These are phyloP conservation scores for Simplicillium aogashimaense DNA, from an alignment of 2,329 filamentous ascomycete genomes.

Conservation along the genomic window DNA sequence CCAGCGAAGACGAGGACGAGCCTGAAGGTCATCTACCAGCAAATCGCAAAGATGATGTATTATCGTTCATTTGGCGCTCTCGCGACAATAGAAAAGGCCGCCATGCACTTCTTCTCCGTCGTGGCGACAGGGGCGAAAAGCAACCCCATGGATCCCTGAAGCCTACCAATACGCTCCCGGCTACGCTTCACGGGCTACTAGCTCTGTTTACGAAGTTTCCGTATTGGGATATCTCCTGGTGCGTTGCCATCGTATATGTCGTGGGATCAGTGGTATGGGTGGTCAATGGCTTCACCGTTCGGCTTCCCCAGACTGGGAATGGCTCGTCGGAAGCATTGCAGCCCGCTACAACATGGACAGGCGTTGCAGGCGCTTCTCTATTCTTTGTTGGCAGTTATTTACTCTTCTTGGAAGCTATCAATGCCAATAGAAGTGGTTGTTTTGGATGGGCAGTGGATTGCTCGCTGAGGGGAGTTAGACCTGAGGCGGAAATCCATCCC, in stretches of 20 bases:
- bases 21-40: no score
- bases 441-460: slow-evolving; percentile 6
- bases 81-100: slow-evolving; percentile 6
- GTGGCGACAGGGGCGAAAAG: not conserved
- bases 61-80: slow-evolving; percentile 4
- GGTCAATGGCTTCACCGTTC: slow-evolving; percentile 1
- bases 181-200: slow-evolving; percentile 1
- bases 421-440: slow-evolving; percentile 2
- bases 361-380: slow-evolving; percentile 1
- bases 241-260: slow-evolving; percentile 3
- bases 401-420: slow-evolving; percentile 4
- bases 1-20: not conserved
- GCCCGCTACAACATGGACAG: not conserved
- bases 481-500: not conserved
- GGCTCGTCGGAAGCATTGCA: not conserved
- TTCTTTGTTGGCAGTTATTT: slow-evolving; percentile 3
- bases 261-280: slow-evolving; percentile 2
- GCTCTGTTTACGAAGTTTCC: slow-evolving; percentile 2
- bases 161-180: slow-evolving; percentile 1
- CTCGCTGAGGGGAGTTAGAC: not conserved
- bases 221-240: slow-evolving; percentile 5
- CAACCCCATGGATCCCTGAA: slow-evolving; percentile 1
- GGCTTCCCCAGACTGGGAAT: not conserved
- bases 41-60: not conserved
- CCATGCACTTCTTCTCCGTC: slow-evolving; percentile 1